Base-by-base conservation (phyloP, 257 asterid genomes). In the Ophiorrhiza pumila region DNA sequence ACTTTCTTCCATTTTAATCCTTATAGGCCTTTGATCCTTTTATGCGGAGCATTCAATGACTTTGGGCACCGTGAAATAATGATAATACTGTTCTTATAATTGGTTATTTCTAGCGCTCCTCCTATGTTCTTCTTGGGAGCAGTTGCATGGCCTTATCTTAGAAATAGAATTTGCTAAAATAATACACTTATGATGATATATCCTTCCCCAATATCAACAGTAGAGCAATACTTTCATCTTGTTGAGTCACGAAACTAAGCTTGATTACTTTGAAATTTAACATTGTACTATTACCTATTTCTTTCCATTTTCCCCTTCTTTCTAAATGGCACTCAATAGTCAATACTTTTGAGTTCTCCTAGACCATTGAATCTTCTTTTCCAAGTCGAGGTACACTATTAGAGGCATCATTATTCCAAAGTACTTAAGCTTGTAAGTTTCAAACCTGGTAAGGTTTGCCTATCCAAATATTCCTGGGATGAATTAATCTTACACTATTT, bases 351-450 rank as follows among this genome's bases (percentile, higher is more conserved):
- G 15, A 23, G 37, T 34, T 46, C 39, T 32, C 2, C 17, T 22
- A 31, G 22, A 31, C 18, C 5, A 4, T 34, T 37, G 22, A 4
- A 31, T 52, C 32, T 53, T 37, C 37, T 37, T 5, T 53, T 37
- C 53, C 23, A 25, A 69, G 34, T 18, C 23, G 12, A 68, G 31
- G 62, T 35, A 52, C 27, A 50, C 8, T 18, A 11, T 69, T 22
- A 49, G 34, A 41, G 52, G 59, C 37, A 29, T 58, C 68, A 74
- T 39, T 17, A 65, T 53, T 74, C 20, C 27, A n/a, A 47, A 10
- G n/a, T 41, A 39, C 25, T 53, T 73, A 18, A 27, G 56, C 41
- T n/a, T 50, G 56, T 42, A 35, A 39, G 7, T 49, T 64, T 42
- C 20, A 13, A 20, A 45, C 1, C 45, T 3, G 31, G 22, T 10